A percentile compares a stretch with the other conserved stretches of the same genome.
These are phyloP conservation scores for Trichoderma erinaceum DNA, from an alignment of 495 filamentous ascomycete genomes.

Conservation along the genomic window DNA sequence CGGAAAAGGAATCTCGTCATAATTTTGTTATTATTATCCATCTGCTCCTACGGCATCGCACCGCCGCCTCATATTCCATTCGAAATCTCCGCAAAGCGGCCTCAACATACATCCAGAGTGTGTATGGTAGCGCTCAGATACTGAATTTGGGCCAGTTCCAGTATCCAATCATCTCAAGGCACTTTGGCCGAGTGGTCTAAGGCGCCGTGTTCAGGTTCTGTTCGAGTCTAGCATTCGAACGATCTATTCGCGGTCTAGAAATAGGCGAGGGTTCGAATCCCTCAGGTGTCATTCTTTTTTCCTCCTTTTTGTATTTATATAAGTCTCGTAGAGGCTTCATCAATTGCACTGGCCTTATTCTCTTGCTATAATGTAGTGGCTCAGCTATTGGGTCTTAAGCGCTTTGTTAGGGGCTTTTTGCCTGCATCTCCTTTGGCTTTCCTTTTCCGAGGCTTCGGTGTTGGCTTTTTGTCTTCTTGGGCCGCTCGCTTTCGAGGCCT, in stretches of 20 bases:
- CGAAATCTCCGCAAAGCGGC: background rate
- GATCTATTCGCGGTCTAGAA: conserved; percentile 8
- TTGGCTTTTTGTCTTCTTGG: background rate
- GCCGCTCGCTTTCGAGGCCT: background rate
- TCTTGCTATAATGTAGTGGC: background rate
- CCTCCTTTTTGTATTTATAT: background rate
- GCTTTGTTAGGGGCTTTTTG: background rate
- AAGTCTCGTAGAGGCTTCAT: too few species aligned
- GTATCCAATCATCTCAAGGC: conserved; percentile 6
- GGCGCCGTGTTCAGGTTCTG: conserved; percentile 9
- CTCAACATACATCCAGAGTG: background rate
- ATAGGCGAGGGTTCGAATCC: conserved; percentile 14
- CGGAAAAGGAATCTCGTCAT: too few species aligned
- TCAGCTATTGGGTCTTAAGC: background rate
- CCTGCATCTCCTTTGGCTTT: background rate
- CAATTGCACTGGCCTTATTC: background rate
- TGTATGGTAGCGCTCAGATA: background rate
- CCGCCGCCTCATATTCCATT: too few species aligned
- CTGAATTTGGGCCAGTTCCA: background rate
- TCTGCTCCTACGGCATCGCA: too few species aligned
- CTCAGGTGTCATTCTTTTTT: conserved; percentile 13
- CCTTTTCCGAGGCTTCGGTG: background rate
- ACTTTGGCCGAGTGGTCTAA: conserved; percentile 14
- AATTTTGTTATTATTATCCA: too few species aligned
- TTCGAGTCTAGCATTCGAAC: background rate